phyloP scores from a whole-genome alignment of 495 filamentous ascomycete species.

The Usnea hakonensis region DNA sequence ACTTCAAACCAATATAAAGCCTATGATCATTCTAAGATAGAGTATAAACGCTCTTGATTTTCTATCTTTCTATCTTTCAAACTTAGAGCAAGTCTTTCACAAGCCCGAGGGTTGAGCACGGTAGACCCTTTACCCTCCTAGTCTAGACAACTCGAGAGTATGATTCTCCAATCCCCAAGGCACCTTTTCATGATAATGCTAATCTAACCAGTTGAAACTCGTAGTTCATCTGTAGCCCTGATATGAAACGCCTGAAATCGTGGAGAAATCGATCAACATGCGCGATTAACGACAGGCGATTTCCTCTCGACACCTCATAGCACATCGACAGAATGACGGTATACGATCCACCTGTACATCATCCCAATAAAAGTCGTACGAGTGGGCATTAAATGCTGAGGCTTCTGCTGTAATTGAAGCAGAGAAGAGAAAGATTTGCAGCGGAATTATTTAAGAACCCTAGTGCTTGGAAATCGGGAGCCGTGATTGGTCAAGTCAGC shows the following conservation, averaged over 20 bases:
- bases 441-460: conserved; percentile 5
- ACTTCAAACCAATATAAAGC: too few relatives aligned
- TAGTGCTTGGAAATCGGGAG: not conserved
- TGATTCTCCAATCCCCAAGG: not conserved
- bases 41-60: not conserved
- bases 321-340: conserved; percentile 43
- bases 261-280: conserved; percentile 31
- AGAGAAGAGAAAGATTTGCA: conserved; percentile 25
- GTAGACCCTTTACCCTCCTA: not conserved
- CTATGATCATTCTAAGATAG: too few relatives aligned
- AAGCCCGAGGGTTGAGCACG: not conserved
- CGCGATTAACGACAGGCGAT: conserved; percentile 52
- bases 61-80: not conserved
- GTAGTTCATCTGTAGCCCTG: conserved; percentile 20
- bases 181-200: not conserved
- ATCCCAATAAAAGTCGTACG: conserved; percentile 30
- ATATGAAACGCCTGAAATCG: conserved; percentile 27
- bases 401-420: conserved; percentile 34
- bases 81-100: not conserved
- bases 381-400: conserved; percentile 36
- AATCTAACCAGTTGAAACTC: not conserved
- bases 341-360: conserved; percentile 37
- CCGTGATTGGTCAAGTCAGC: conserved; percentile 9
- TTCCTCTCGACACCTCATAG: conserved; percentile 40
- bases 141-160: not conserved